Conservation (phyloP, 176 grass and related monocot genomes). For the Cocos nucifera region DNA sequence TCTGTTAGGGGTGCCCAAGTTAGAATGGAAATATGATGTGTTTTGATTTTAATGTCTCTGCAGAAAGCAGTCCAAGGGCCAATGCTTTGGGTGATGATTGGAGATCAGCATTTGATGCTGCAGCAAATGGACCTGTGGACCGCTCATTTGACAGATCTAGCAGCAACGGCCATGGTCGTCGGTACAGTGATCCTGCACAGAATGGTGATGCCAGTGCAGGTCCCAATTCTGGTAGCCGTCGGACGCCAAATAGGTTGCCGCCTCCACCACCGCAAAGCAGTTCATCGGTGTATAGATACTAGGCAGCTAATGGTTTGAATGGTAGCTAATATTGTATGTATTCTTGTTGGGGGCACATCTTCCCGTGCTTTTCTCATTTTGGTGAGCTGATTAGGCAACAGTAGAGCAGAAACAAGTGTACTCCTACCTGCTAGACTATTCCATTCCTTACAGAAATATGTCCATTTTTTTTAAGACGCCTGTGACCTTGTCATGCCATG, state of each 20-base stretch:
- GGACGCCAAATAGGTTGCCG: constrained; percentile 47
- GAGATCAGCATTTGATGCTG: constrained; percentile 64
- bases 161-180: constrained; percentile 19
- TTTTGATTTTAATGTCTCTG: background rate
- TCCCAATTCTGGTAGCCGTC: constrained; percentile 31
- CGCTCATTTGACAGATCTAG: constrained; percentile 20
- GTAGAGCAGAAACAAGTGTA: too few relatives aligned
- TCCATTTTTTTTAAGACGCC: too few relatives aligned
- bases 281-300: background rate
- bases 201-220: constrained; percentile 33
- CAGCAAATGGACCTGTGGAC: constrained; percentile 31
- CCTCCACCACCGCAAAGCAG: constrained; percentile 32
- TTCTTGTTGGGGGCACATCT: too few relatives aligned
- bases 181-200: constrained; percentile 22
- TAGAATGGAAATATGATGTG: background rate
- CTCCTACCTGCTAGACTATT: too few relatives aligned
- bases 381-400: too few relatives aligned
- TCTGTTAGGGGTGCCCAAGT: too few relatives aligned
- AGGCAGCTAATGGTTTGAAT: too few relatives aligned
- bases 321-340: too few relatives aligned
- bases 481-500: too few relatives aligned
- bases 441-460: too few relatives aligned
- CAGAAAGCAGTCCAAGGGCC: constrained; percentile 46
- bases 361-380: too few relatives aligned
- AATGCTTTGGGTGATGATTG: constrained; percentile 42